Base-by-base conservation (phyloP, 371 early-diverging fungal species). In the Actinomucor elegans region DNA sequence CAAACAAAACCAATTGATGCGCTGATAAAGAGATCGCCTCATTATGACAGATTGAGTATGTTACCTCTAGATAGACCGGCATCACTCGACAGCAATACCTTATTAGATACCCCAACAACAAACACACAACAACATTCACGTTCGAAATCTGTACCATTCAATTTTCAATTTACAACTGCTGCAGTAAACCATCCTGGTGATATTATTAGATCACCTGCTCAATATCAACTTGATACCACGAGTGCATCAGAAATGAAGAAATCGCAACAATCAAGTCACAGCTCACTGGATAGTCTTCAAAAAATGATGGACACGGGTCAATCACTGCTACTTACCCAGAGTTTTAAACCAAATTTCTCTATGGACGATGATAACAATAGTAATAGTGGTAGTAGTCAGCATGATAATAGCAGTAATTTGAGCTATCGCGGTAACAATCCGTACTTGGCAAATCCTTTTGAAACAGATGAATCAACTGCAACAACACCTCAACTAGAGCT, bases 1-100 rank as follows among this genome's bases (percentile, higher is more conserved):
- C 55, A 59, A 15, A 64, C 58, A 12, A 50, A 69, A 48, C 59
- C 70, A 28, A 67, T 73, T 26, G 67, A 69, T 27, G 67, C 65
- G 17, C 46, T 67, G 14, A 57, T 70, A 21, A 64, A 67, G 40
- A 33, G 33, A 20, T 47, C 47, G 4, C 45, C 14, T 14, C 36
- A 24, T n/a, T n/a, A n/a, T n/a, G n/a, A n/a, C n/a, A n/a, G n/a
- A n/a, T n/a, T n/a, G n/a, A n/a, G n/a, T n/a, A n/a, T n/a, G n/a
- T n/a, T n/a, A n/a, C n/a, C 10, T 26, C 41, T 9, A 18, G 9
- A n/a, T n/a, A 4, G 3, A 37, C 38, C 38, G 8, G 17, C 15
- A 20, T 21, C 21, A 40, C 3, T 40, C 3, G 14, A 10, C 5
- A 21, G 24, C 9, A 20, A 21, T 10, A 23, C 38, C 0, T 15